phyloP scores from a whole-genome alignment of 1,284 basidiomycete species.

The Trichosporon ovoides region DNA sequence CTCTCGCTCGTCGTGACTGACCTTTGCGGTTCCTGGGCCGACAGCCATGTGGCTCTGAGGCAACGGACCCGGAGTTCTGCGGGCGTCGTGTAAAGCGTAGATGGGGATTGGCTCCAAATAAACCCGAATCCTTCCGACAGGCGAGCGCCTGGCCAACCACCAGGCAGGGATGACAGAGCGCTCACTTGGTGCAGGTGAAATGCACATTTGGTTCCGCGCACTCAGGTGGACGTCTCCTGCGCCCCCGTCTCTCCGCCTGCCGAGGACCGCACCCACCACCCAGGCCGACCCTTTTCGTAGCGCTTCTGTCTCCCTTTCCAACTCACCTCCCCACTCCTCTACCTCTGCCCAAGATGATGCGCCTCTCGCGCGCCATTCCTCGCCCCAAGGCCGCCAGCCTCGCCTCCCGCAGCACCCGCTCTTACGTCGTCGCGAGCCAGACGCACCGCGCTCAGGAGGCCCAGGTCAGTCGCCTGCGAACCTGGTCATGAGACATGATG shows the following conservation, averaged over 20 bases:
- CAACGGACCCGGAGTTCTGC: not conserved
- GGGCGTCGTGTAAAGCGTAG: not conserved
- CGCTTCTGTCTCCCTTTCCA: conserved; percentile 10
- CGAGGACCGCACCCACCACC: conserved; percentile 4
- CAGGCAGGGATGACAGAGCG: not conserved
- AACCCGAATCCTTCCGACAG: not conserved
- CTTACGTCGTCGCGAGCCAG: conserved; percentile 42
- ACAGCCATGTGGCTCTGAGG: not conserved
- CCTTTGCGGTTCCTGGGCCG: not conserved
- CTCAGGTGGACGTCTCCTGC: not conserved
- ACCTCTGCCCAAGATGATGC: conserved; percentile 26
- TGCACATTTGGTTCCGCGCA: not conserved
- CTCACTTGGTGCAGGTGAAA: not conserved
- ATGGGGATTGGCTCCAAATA: not conserved
- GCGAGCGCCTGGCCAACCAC: not conserved
- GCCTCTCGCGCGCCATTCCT: conserved; percentile 26
- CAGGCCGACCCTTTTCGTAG: not conserved
- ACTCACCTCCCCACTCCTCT: conserved; percentile 17
- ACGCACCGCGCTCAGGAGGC: conserved; percentile 45
- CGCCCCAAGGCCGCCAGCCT: conserved; percentile 16
- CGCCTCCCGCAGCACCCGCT: conserved; percentile 22
- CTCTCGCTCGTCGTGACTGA: not conserved
- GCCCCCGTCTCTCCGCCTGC: conserved; percentile 5
- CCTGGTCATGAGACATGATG: not conserved
- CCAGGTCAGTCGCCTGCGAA: conserved; percentile 31